Percentiles rank a stretch among this genome's conserved stretches.
Evolutionary conservation across 305 asterid genomes (phyloP).

Genomic region (Fraxinus ornus): DNA sequence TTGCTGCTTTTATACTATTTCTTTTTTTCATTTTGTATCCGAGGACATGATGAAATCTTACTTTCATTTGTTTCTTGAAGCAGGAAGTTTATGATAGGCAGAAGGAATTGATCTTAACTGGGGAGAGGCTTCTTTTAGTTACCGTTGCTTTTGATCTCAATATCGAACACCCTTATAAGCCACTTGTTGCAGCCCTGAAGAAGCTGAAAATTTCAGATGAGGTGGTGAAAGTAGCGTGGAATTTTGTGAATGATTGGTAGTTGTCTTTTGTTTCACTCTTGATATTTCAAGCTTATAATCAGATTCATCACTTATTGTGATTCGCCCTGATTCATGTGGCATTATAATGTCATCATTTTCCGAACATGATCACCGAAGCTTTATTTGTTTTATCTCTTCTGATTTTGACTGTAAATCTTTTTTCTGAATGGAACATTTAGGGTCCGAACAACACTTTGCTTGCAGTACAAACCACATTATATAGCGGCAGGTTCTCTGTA

Average conservation of each 20-base stretch:
- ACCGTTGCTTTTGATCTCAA: slow-evolving; percentile 63
- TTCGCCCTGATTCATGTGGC: not conserved
- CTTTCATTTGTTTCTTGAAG: slow-evolving; percentile 21
- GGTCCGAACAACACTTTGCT: slow-evolving; percentile 57
- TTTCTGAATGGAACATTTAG: slow-evolving; percentile 29
- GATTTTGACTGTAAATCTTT: not conserved
- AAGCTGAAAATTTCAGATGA: slow-evolving; percentile 43
- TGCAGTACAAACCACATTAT: slow-evolving; percentile 62
- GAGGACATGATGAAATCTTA: slow-evolving; percentile 5
- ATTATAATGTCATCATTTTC: not conserved
- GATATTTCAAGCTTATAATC: not conserved
- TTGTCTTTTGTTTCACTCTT: slow-evolving; percentile 1
- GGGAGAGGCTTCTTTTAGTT: slow-evolving; percentile 53
- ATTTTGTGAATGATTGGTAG: slow-evolving; percentile 66
- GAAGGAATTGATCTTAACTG: slow-evolving; percentile 42
- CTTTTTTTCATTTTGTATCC: not conserved
- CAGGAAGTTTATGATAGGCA: slow-evolving; percentile 55
- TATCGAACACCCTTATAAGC: slow-evolving; percentile 59
- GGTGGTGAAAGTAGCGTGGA: slow-evolving; percentile 57
- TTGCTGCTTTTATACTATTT: slow-evolving; percentile 2
- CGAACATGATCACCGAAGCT: not conserved
- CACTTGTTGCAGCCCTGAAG: slow-evolving; percentile 53
- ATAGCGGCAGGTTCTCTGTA: slow-evolving; percentile 67
- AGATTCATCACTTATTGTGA: not conserved
- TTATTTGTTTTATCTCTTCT: not conserved